A percentile compares a stretch with the other conserved stretches of the same genome.
Conservation (phyloP, 1,139 yeast species). For the Saccharomyces hybrid region DNA sequence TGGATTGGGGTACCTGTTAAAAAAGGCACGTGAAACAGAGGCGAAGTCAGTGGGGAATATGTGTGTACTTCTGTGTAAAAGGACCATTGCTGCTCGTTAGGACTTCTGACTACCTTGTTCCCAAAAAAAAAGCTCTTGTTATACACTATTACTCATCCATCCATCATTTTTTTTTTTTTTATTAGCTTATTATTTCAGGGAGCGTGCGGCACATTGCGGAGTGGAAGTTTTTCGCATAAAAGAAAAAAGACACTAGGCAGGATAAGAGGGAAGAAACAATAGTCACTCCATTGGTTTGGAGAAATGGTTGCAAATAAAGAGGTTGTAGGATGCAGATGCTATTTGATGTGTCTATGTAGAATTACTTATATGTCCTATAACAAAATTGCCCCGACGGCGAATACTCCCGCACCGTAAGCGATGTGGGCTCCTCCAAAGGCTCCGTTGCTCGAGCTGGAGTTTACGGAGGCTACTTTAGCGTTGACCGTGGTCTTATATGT, state of each 20-base stretch:
- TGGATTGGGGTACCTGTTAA: conserved; percentile 86
- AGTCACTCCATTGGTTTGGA: neutral
- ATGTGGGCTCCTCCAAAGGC: conserved; percentile 5
- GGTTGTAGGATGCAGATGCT: neutral
- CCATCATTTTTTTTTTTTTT: neutral
- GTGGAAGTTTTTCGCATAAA: neutral
- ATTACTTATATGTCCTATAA: neutral
- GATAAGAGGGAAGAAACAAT: neutral
- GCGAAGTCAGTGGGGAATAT: conserved; percentile 57
- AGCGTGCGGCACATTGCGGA: neutral
- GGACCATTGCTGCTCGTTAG: conserved; percentile 44
- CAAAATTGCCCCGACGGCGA: conserved; percentile 3
- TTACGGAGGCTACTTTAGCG: conserved; percentile 7
- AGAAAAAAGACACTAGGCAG: neutral
- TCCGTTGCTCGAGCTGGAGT: conserved; percentile 11
- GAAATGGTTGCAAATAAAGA: neutral
- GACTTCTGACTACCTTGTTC: neutral
- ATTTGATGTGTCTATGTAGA: neutral
- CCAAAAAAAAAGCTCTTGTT: neutral
- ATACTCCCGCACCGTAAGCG: conserved; percentile 6
- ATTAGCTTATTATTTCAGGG: neutral
- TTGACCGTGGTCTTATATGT: conserved; percentile 7
- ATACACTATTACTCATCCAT: neutral
- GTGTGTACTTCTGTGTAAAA: conserved; percentile 52
- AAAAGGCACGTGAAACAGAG: conserved; percentile 70